Conservation (phyloP, 106 monocot species). For the Posidonia australis region DNA sequence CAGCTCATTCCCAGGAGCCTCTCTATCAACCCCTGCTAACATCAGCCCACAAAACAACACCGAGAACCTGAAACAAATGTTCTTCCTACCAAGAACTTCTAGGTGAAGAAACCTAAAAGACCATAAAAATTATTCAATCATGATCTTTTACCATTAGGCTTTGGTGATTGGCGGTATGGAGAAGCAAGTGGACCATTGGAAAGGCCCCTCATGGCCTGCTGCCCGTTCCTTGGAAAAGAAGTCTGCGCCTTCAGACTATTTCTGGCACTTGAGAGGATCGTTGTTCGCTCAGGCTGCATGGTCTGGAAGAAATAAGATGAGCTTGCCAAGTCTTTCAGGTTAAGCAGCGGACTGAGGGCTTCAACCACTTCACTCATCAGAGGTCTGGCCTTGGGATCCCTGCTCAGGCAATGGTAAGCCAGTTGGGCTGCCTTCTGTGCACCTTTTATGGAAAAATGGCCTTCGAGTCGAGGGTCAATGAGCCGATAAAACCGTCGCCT, state of each 20-base stretch:
- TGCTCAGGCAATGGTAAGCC: constrained; percentile 28
- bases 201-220: constrained; percentile 36
- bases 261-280: constrained; percentile 10
- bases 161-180: constrained; percentile 32
- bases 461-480: constrained; percentile 33
- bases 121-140: not conserved
- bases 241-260: constrained; percentile 30
- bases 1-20: not conserved
- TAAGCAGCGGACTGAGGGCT: constrained; percentile 23
- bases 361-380: constrained; percentile 38
- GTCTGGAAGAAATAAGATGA: constrained; percentile 36
- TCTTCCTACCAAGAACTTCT: no score
- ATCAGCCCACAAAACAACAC: not conserved
- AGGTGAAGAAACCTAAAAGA: not conserved
- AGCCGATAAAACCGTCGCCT: constrained; percentile 28
- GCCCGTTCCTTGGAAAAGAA: constrained; percentile 36
- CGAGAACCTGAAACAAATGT: no score
- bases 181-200: constrained; percentile 43
- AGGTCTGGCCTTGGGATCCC: constrained; percentile 34
- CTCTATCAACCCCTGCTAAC: not conserved
- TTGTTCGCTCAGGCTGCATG: constrained; percentile 26
- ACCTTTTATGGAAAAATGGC: constrained; percentile 40
- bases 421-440: constrained; percentile 29
- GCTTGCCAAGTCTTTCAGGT: constrained; percentile 38
- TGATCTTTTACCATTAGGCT: constrained; percentile 23